These are phyloP conservation scores for Salix suchowensis DNA, from an alignment of 345 rosid species.

Conservation along the genomic window DNA sequence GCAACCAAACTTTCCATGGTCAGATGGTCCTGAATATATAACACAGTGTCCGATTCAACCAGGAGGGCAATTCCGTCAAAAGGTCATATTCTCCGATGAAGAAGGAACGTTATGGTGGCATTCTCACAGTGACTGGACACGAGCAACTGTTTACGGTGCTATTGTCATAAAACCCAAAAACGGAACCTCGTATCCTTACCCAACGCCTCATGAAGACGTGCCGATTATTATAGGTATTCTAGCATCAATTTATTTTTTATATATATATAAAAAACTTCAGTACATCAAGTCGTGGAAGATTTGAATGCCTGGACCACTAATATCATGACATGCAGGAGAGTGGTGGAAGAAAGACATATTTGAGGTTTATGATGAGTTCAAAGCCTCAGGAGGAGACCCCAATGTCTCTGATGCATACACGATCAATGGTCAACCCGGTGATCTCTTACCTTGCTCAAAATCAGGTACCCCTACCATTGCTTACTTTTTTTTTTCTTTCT, in stretches of 20 bases:
- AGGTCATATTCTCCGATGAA: slow-evolving; percentile 17
- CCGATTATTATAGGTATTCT: slow-evolving; percentile 8
- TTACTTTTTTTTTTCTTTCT: background rate
- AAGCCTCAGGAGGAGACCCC: slow-evolving; percentile 23
- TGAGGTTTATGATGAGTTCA: slow-evolving; percentile 10
- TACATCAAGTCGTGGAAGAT: background rate
- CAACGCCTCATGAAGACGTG: slow-evolving; percentile 13
- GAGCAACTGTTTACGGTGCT: slow-evolving; percentile 38
- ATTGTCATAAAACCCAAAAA: slow-evolving; percentile 19
- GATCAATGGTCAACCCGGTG: slow-evolving; percentile 50
- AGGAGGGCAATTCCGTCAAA: slow-evolving; percentile 17
- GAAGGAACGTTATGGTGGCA: slow-evolving; percentile 46
- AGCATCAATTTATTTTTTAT: too few species aligned
- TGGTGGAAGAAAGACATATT: slow-evolving; percentile 45
- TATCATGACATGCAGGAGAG: background rate
- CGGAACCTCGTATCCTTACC: slow-evolving; percentile 19
- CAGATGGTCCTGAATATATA: slow-evolving; percentile 41
- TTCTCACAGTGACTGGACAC: slow-evolving; percentile 39
- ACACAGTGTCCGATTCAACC: slow-evolving; percentile 42
- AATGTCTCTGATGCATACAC: slow-evolving; percentile 45
- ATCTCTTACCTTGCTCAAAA: slow-evolving; percentile 34
- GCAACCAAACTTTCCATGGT: slow-evolving; percentile 39
- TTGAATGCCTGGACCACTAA: background rate
- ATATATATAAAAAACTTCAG: too few species aligned
- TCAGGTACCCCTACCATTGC: background rate